Percentiles rank a stretch among this genome's conserved stretches.
Evolutionary conservation across 169 alveolate species (phyloP).

Genomic region (Besnoitia besnoiti): DNA sequence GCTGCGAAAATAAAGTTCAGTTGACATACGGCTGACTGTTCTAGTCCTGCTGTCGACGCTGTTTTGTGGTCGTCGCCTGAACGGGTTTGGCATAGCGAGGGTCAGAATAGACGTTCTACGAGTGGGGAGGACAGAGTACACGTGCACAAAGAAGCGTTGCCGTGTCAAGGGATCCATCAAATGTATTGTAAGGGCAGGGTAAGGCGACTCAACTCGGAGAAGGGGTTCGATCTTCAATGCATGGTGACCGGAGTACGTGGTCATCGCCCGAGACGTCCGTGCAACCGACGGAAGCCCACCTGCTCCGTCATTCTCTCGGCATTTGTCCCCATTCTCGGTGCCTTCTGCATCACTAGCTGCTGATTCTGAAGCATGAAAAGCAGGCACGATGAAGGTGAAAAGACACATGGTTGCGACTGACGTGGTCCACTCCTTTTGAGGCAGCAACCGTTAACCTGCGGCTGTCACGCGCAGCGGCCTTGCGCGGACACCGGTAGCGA

Average conservation of each 20-base stretch:
- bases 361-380: neutral
- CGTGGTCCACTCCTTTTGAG: neutral
- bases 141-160: neutral
- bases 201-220: neutral
- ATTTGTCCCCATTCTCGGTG: neutral
- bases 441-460: neutral
- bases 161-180: slow-evolving; percentile 2
- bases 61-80: neutral
- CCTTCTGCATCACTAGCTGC: neutral
- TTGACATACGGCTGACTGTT: too few relatives aligned
- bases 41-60: too few relatives aligned
- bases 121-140: neutral
- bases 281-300: neutral
- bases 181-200: neutral
- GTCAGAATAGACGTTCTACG: neutral
- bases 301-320: neutral
- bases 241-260: neutral
- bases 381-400: slow-evolving; percentile 1
- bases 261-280: neutral
- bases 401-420: neutral
- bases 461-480: too few relatives aligned
- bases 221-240: slow-evolving; percentile 30
- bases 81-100: neutral
- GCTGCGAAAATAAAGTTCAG: too few relatives aligned
- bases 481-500: too few relatives aligned